Conservation (phyloP, 352 stramenopile species). For the Globisporangium paroecandrum region DNA sequence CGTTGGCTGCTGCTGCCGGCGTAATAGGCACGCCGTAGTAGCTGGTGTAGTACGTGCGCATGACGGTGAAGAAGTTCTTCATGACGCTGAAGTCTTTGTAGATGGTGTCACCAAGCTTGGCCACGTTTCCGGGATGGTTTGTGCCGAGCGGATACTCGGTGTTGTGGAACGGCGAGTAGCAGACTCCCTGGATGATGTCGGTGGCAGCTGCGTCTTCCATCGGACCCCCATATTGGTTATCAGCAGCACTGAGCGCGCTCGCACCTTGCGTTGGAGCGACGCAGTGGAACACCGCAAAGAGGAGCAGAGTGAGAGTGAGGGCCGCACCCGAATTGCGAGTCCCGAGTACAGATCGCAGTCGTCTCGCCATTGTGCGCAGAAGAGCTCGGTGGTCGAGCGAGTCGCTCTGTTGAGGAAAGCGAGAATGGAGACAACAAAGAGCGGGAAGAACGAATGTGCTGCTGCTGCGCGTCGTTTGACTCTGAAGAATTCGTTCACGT, state of each 20-base stretch:
- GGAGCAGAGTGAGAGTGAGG: not conserved
- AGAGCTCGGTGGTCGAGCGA: not conserved
- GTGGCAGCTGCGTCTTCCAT: conserved; percentile 13
- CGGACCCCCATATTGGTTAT: not conserved
- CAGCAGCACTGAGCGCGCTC: not conserved
- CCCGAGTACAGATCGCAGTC: not conserved
- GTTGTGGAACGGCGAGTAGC: conserved; percentile 81
- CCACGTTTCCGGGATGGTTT: conserved; percentile 19
- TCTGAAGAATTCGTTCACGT: not conserved
- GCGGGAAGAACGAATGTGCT: not conserved
- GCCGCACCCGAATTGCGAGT: not conserved
- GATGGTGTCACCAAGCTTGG: conserved; percentile 47
- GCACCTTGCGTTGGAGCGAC: not conserved
- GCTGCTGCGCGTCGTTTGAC: not conserved
- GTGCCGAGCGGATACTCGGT: conserved; percentile 56
- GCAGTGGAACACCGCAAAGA: not conserved
- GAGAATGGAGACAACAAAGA: not conserved
- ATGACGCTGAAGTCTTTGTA: conserved; percentile 68
- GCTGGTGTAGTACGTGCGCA: conserved; percentile 77
- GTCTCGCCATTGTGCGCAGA: not conserved
- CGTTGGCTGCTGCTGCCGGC: conserved; percentile 34
- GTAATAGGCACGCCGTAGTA: conserved; percentile 55
- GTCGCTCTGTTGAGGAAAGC: not conserved
- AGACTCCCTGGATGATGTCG: conserved; percentile 38
- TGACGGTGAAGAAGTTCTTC: conserved; percentile 50